Conservation (phyloP, 73 alveolate genomes). For the Uronychia binucleata region DNA sequence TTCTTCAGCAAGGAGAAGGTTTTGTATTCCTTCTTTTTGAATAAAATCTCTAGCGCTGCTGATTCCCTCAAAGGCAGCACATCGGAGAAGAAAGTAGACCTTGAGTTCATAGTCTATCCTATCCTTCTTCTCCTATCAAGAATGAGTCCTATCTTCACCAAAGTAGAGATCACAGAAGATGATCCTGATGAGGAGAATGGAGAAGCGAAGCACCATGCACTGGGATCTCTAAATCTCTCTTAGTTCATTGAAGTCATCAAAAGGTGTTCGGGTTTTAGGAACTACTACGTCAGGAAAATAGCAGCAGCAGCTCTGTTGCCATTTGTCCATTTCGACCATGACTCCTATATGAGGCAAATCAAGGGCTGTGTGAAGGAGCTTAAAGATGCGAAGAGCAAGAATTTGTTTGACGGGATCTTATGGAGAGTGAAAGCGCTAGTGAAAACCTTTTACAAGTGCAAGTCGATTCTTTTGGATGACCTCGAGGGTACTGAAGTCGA, state of each 20-base stretch:
- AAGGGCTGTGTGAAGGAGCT: neutral
- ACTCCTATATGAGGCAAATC: neutral
- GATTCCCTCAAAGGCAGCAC: neutral
- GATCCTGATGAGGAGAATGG: conserved; percentile 7
- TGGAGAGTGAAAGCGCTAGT: neutral
- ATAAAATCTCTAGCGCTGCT: conserved; percentile 11
- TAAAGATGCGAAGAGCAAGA: neutral
- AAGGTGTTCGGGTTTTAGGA: conserved; percentile 13
- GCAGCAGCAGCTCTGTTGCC: conserved; percentile 45
- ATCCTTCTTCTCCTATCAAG: conserved; percentile 36
- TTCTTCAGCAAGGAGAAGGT: conserved; percentile 28
- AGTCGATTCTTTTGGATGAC: neutral
- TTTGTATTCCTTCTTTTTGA: conserved; percentile 18
- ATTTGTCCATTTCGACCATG: conserved; percentile 26
- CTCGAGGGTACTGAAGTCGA: neutral
- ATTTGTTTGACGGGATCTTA: neutral
- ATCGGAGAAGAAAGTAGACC: conserved; percentile 21
- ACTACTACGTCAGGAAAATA: conserved; percentile 44
- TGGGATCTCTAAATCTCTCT: neutral
- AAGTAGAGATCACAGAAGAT: neutral
- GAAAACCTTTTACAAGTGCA: neutral
- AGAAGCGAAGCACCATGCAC: neutral
- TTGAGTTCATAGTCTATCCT: conserved; percentile 37
- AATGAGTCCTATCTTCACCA: conserved; percentile 18
- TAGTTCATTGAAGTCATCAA: conserved; percentile 31